Evolutionary conservation across 2,329 filamentous ascomycete genomes (phyloP).

Genomic region (Thielaviopsis musarum): DNA sequence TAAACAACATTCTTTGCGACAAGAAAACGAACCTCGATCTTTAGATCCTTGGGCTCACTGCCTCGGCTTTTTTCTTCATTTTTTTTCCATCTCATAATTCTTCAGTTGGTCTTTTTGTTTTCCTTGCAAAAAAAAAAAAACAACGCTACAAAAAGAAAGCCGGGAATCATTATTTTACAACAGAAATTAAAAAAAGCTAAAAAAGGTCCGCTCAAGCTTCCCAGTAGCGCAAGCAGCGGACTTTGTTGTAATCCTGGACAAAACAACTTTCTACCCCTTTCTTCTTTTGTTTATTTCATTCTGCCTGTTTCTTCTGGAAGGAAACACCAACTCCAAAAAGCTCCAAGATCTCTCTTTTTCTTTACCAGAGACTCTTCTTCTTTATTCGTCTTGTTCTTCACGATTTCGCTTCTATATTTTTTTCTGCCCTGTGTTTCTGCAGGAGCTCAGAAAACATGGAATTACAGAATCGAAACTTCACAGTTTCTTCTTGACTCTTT

Average conservation of each 20-base stretch:
- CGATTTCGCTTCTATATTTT: background rate
- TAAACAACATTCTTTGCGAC: background rate
- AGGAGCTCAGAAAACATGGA: background rate
- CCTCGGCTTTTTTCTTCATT: background rate
- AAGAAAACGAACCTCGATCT: background rate
- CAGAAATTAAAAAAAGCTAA: constrained; percentile 3
- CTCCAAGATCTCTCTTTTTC: constrained; percentile 7
- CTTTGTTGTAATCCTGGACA: background rate
- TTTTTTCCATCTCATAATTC: background rate
- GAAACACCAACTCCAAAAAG: constrained; percentile 6
- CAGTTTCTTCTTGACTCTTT: background rate
- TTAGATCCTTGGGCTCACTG: background rate
- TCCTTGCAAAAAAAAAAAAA: background rate
- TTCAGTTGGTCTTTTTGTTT: background rate
- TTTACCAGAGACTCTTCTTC: background rate
- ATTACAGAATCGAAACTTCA: background rate
- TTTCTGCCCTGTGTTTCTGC: background rate
- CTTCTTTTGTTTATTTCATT: background rate
- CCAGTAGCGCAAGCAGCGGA: background rate
- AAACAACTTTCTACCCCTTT: background rate
- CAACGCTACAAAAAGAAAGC: background rate
- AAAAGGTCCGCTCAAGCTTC: constrained; percentile 9
- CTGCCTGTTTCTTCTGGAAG: constrained; percentile 4
- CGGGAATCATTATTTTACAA: background rate
- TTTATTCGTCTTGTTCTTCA: background rate